Evolutionary conservation across 2,329 filamentous ascomycete species (phyloP).

Genomic region (Cercospora berteroae): DNA sequence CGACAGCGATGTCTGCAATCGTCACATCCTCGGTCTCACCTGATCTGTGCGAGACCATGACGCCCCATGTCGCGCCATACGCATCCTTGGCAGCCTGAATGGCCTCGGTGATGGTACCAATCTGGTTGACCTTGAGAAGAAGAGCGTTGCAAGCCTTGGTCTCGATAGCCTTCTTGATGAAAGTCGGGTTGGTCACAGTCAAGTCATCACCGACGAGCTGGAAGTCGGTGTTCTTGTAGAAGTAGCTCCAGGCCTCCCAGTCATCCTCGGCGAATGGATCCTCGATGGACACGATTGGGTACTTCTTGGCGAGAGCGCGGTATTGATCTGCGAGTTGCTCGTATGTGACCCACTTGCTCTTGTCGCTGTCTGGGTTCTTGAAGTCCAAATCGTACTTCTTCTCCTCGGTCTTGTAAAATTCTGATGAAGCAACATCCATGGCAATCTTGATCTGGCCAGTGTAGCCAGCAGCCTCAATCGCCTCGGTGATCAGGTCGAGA

Average conservation of each 20-base stretch:
- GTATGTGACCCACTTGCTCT: constrained; percentile 97
- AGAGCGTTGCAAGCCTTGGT: constrained; percentile 98
- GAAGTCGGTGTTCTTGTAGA: constrained; percentile 98
- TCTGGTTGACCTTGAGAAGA: constrained; percentile 99
- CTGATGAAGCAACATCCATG: constrained; percentile 98
- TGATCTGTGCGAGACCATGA: constrained; percentile 99
- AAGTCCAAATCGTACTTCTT: constrained; percentile 99
- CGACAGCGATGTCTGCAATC: constrained; percentile 96
- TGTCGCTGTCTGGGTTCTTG: constrained; percentile 99
- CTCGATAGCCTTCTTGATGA: constrained; percentile 99
- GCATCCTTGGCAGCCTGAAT: constrained; percentile 99
- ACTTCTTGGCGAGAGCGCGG: constrained; percentile 83
- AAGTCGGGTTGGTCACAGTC: constrained; percentile 97
- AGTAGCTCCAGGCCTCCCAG: constrained; percentile 99
- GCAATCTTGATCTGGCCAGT: constrained; percentile 95
- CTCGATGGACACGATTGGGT: constrained; percentile 98
- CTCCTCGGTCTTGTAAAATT: constrained; percentile 94
- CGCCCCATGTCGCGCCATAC: constrained; percentile 91
- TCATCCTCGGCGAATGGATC: constrained; percentile 99
- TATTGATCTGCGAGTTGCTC: constrained; percentile 89
- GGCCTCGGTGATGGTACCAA: constrained; percentile 96
- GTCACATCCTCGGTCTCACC: constrained; percentile 99
- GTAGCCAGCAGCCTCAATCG: constrained; percentile 94
- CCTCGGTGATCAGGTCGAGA: constrained; percentile 88
- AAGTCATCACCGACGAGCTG: constrained; percentile 98